Evolutionary conservation across 2,329 filamentous ascomycete genomes (phyloP), one percentile per base, ranked within the genome.

Genomic region (Teratosphaeria zuluensis): DNA sequence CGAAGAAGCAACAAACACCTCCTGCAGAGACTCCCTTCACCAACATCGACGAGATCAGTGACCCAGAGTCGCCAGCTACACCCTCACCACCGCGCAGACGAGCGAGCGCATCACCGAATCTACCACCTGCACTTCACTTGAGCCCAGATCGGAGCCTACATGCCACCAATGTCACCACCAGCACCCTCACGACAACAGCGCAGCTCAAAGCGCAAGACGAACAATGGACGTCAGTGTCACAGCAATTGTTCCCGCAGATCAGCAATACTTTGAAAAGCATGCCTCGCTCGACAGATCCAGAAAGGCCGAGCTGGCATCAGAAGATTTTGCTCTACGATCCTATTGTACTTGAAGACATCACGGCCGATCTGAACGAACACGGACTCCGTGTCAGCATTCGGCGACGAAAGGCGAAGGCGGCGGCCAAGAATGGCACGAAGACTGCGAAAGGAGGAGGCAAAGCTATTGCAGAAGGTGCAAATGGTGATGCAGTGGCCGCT

Each of bases 271-370:
- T 85, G 38, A 77, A 74, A 42, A 68, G 70, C 6, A 74, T 78
- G 31, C 68, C 74, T 19, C 74, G 73, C 4, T 72, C 73, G 2
- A 73, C 71, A 8, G 70, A 80, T 58, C 69, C 71, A 6, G 70
- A 67, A 5, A 68, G 70, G 2, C 80, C 78, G 2, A 90, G 84
- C 1, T 97, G 92, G 89, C 81, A 95, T 66, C 90, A 97, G 73
- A 95, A 91, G 75, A 96, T 99, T 53, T 78, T 97, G 5, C 83
- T 97, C 70, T 97, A 95, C 70, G 92, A 97, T 67, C 90, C 92
- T 0, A 87, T 99, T 51, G 80, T 94, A 1, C 74, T 96, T 0
- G 92, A 97, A 73, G 91, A 96, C 64, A 77, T 99, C 14, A 82
- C 92, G 0, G 75, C 77, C 0, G 97, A 91, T 88, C 75, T 97